Evolutionary conservation across 2,329 filamentous ascomycete species (phyloP).

Genomic region (Lasiodiplodia hormozganensis): DNA sequence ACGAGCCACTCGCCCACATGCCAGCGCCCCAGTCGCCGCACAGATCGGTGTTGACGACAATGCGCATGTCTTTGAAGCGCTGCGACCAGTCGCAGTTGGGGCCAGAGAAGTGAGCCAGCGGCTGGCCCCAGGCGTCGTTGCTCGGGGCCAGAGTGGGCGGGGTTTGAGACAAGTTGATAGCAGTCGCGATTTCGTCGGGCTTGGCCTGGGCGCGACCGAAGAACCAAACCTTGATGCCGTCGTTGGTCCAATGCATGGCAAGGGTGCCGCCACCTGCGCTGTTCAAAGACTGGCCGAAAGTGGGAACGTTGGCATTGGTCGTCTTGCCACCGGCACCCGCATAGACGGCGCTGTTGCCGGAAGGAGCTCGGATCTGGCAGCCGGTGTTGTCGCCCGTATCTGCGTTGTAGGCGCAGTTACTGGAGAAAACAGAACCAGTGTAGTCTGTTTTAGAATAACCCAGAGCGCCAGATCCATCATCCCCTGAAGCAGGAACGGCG

Average conservation of each 20-base stretch:
- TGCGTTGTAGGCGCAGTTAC: slow-evolving; percentile 40
- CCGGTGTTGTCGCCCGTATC: slow-evolving; percentile 40
- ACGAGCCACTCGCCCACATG: slow-evolving; percentile 59
- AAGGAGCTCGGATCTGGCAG: slow-evolving; percentile 43
- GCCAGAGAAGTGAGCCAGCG: slow-evolving; percentile 50
- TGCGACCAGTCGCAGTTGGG: slow-evolving; percentile 53
- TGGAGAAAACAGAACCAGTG: slow-evolving; percentile 54
- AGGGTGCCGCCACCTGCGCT: slow-evolving; percentile 47
- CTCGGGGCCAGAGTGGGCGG: slow-evolving; percentile 31
- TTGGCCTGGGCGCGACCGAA: slow-evolving; percentile 23
- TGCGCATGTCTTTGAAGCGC: slow-evolving; percentile 39
- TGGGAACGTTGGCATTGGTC: slow-evolving; percentile 35
- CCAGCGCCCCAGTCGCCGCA: slow-evolving; percentile 61
- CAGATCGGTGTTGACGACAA: slow-evolving; percentile 59
- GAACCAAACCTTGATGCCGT: slow-evolving; percentile 52
- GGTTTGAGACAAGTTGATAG: slow-evolving; percentile 31
- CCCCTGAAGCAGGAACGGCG: slow-evolving; percentile 19
- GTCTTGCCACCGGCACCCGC: not conserved
- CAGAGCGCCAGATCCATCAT: not conserved
- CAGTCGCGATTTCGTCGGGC: slow-evolving; percentile 32
- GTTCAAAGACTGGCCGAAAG: slow-evolving; percentile 47
- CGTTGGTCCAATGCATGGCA: slow-evolving; percentile 47
- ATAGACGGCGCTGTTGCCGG: slow-evolving; percentile 24
- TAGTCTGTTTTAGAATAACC: slow-evolving; percentile 3
- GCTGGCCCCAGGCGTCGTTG: slow-evolving; percentile 36